phyloP scores from a whole-genome alignment of 2,329 filamentous ascomycete genomes.

The Bipolaris bicolor region DNA sequence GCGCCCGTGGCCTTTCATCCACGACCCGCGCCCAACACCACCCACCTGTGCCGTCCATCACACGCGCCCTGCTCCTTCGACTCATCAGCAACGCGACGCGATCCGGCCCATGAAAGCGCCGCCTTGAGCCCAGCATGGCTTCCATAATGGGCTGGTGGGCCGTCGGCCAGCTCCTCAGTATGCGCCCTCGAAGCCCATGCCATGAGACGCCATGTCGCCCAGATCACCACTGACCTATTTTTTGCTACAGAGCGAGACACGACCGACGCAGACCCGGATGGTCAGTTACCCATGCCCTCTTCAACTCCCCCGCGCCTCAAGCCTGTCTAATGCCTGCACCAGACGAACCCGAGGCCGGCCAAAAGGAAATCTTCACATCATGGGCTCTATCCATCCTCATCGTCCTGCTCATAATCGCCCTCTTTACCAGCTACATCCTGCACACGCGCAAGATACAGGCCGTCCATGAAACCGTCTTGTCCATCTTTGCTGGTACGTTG shows the following conservation, averaged over 20 bases:
- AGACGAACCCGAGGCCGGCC: conserved; percentile 78
- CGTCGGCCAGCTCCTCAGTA: conserved; percentile 50
- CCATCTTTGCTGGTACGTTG: conserved; percentile 85
- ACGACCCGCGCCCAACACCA: conserved; percentile 18
- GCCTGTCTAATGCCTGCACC: conserved; percentile 47
- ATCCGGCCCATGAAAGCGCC: conserved; percentile 37
- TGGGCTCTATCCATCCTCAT: conserved; percentile 98
- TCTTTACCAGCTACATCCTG: conserved; percentile 96
- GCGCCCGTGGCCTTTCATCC: background rate
- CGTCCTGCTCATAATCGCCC: conserved; percentile 87
- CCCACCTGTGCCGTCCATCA: conserved; percentile 26
- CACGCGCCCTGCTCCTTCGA: conserved; percentile 7
- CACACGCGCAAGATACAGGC: conserved; percentile 97
- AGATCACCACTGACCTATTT: conserved; percentile 11
- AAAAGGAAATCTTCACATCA: conserved; percentile 94
- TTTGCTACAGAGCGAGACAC: conserved; percentile 50
- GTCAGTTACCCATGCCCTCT: conserved; percentile 34
- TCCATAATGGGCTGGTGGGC: conserved; percentile 47
- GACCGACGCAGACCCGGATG: conserved; percentile 56
- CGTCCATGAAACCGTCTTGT: conserved; percentile 96
- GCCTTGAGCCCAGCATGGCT: conserved; percentile 46
- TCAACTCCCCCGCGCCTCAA: conserved; percentile 3
- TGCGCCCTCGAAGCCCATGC: conserved; percentile 19
- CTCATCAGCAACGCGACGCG: conserved; percentile 8
- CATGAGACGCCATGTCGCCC: background rate